Evolutionary conservation across 495 filamentous ascomycete species (phyloP).

Genomic region (Aspergillus homomorphus): DNA sequence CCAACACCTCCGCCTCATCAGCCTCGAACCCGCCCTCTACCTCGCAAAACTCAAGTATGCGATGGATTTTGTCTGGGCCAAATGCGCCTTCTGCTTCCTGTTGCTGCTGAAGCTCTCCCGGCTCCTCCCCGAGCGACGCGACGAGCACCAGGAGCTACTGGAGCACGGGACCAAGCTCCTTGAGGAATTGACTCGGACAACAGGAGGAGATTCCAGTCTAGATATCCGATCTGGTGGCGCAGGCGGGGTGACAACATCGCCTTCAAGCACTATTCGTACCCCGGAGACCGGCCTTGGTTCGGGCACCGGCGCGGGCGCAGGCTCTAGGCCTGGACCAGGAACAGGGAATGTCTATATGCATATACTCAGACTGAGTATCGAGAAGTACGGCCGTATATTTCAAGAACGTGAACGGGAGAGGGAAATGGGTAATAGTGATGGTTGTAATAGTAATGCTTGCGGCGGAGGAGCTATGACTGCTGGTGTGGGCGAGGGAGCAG

Average conservation of each 20-base stretch:
- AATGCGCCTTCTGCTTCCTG: slow-evolving; percentile 52
- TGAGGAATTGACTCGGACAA: slow-evolving; percentile 37
- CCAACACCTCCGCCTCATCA: slow-evolving; percentile 48
- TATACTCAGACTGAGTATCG: slow-evolving; percentile 42
- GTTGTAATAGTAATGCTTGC: no score
- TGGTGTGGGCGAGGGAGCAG: no score
- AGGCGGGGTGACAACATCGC: background rate
- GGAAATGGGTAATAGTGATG: background rate
- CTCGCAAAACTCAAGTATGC: slow-evolving; percentile 49
- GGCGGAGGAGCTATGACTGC: background rate
- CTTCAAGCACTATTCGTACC: background rate
- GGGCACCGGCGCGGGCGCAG: no score
- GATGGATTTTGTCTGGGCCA: slow-evolving; percentile 57
- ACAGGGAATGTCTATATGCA: slow-evolving; percentile 42
- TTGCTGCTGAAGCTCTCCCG: slow-evolving; percentile 50
- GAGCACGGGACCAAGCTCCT: slow-evolving; percentile 43
- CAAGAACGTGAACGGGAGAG: slow-evolving; percentile 33
- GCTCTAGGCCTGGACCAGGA: background rate
- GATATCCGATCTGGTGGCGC: background rate
- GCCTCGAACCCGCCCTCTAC: slow-evolving; percentile 40
- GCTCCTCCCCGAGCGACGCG: slow-evolving; percentile 42
- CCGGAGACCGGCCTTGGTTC: no score
- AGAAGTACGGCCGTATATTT: slow-evolving; percentile 46
- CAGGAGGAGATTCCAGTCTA: slow-evolving; percentile 15
- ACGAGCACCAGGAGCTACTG: slow-evolving; percentile 39